Evolutionary conservation across 2,329 filamentous ascomycete genomes (phyloP), one percentile per base, ranked within the genome.

Genomic region (Sporothrix variecibatus): DNA sequence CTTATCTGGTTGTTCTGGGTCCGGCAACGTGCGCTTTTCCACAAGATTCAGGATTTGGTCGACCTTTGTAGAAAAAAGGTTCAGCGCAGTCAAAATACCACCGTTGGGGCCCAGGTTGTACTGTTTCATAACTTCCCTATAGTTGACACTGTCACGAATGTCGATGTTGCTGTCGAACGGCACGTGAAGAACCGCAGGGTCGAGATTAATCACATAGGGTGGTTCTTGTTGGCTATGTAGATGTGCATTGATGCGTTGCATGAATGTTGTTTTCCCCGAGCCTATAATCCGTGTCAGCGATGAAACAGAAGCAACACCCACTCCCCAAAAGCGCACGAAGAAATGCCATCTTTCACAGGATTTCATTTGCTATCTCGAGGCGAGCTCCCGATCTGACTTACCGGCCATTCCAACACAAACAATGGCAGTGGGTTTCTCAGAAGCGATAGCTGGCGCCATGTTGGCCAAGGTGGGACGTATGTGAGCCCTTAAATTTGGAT

Each of bases 71-170:
- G 95, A 94, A 82, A 99, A 99, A 34, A 99, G 89, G 82, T 99
- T 99, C 68, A 99, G 86, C 12, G 93, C 96, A 1, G 97, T 99
- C 78, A 99, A 85, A 80, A 99, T 99, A 65, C 95, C 97, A 71
- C 96, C 96, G 85, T 99, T 99, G 9, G 96, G 96, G 0, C 96
- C 96, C 0, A 99, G 89, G 81, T 98, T 98, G 83, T 98, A 98
- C 84, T 98, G 95, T 84, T 95, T 97, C 97, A 99, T 99, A 77
- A 99, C 96, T 84, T 99, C 95, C 82, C 97, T 96, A 87, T 99
- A 99, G 88, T 99, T 98, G 82, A 99, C 95, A 34, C 93, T 96
- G 84, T 99, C 96, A 80, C 97, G 94, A 79, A 99, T 99, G 84
- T 99, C 96, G 84, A 99, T 98, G 83, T 99, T 99, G 82, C 93